These are phyloP conservation scores for Proteromonas lacertae DNA, from an alignment of 352 stramenopile genomes.

Conservation along the genomic window DNA sequence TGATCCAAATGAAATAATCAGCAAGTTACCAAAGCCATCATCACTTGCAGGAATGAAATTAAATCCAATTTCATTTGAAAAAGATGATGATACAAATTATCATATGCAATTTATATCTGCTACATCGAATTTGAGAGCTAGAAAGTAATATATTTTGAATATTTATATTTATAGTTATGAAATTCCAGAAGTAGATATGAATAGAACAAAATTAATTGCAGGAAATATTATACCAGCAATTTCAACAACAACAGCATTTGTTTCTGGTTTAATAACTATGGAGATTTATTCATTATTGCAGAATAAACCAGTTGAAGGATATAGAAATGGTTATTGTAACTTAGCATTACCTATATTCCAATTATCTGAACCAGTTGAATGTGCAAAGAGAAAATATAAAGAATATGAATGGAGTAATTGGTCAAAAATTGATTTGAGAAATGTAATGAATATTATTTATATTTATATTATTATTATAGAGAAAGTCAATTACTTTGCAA, in stretches of 20 bases:
- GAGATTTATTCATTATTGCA: constrained; percentile 58
- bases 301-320: constrained; percentile 40
- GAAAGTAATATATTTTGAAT: no score
- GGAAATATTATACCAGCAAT: constrained; percentile 99
- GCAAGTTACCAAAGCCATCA: background rate
- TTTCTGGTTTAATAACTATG: constrained; percentile 78
- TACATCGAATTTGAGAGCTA: constrained; percentile 73
- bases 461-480: no score
- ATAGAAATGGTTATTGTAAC: constrained; percentile 94
- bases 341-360: constrained; percentile 84
- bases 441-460: no score
- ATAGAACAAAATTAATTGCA: constrained; percentile 89
- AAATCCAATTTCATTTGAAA: constrained; percentile 81
- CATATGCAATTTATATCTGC: constrained; percentile 89
- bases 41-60: constrained; percentile 12
- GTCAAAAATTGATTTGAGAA: no score
- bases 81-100: constrained; percentile 50
- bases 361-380: constrained; percentile 82
- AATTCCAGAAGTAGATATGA: constrained; percentile 77
- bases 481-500: no score
- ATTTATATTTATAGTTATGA: no score
- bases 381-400: no score
- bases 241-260: constrained; percentile 88
- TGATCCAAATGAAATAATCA: background rate
- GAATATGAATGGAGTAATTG: no score